Percentiles rank a stretch among this genome's conserved stretches.
phyloP scores from a whole-genome alignment of 225 moss, liverwort and hornwort species.

The Rhytidiadelphus loreus region DNA sequence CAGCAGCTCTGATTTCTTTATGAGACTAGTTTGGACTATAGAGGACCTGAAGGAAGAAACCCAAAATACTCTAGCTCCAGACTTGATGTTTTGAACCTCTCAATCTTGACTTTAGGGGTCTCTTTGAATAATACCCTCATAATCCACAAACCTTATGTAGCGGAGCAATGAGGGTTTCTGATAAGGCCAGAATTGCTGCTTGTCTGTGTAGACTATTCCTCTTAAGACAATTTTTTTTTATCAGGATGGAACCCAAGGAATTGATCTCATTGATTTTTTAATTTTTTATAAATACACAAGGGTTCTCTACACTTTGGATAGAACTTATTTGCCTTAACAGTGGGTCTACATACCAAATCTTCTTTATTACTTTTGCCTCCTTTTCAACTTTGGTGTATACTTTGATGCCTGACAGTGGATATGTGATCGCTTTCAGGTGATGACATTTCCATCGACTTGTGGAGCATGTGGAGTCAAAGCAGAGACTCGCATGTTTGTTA shows the following conservation, averaged over 20 bases:
- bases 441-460: slow-evolving; percentile 74
- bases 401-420: neutral
- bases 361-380: neutral
- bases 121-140: neutral
- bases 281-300: neutral
- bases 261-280: neutral
- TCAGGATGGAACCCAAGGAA: neutral
- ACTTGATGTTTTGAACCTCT: neutral
- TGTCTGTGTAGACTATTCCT: neutral
- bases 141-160: neutral
- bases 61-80: neutral
- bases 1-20: neutral
- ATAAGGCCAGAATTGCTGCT: neutral
- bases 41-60: neutral
- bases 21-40: neutral
- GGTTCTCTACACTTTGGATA: neutral
- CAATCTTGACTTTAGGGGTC: neutral
- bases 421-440: slow-evolving; percentile 33
- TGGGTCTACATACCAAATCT: neutral
- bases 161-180: neutral
- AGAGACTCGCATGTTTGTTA: slow-evolving; percentile 85
- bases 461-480: slow-evolving; percentile 54
- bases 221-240: neutral
- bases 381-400: neutral
- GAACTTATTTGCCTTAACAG: neutral